phyloP scores from a whole-genome alignment of 1,139 yeast genomes.

The Taphrina deformans region DNA sequence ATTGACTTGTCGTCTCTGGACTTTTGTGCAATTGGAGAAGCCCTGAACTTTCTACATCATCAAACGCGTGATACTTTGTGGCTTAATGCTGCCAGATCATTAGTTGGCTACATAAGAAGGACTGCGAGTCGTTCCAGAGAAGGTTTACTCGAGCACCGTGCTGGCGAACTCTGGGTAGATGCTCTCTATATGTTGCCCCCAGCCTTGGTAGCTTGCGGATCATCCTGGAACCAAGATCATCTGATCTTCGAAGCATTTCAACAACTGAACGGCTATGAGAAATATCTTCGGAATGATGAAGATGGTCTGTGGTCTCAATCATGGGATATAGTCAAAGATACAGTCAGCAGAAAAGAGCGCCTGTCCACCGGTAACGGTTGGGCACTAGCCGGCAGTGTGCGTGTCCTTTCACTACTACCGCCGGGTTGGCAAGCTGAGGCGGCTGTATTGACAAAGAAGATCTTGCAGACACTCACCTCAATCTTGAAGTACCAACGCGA shows the following conservation, averaged over 20 bases:
- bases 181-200: constrained; percentile 32
- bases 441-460: neutral
- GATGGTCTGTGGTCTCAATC: constrained; percentile 32
- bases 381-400: constrained; percentile 29
- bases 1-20: constrained; percentile 27
- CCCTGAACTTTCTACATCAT: constrained; percentile 22
- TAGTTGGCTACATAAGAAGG: constrained; percentile 24
- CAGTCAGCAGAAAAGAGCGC: constrained; percentile 5
- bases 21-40: constrained; percentile 31
- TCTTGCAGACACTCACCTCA: constrained; percentile 9
- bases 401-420: constrained; percentile 22
- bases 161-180: constrained; percentile 29
- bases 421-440: constrained; percentile 33
- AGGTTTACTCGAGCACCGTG: constrained; percentile 26
- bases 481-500: constrained; percentile 18
- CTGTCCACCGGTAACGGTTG: constrained; percentile 30
- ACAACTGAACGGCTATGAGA: constrained; percentile 29
- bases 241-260: constrained; percentile 30
- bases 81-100: constrained; percentile 24
- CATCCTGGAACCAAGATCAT: constrained; percentile 28
- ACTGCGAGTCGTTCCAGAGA: constrained; percentile 27
- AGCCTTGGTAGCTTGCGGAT: constrained; percentile 25
- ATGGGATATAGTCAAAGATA: constrained; percentile 24
- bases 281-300: constrained; percentile 11
- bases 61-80: constrained; percentile 28